These are phyloP conservation scores for Umbelopsis vinacea DNA, from an alignment of 192 early-diverging fungal species.

Conservation along the genomic window DNA sequence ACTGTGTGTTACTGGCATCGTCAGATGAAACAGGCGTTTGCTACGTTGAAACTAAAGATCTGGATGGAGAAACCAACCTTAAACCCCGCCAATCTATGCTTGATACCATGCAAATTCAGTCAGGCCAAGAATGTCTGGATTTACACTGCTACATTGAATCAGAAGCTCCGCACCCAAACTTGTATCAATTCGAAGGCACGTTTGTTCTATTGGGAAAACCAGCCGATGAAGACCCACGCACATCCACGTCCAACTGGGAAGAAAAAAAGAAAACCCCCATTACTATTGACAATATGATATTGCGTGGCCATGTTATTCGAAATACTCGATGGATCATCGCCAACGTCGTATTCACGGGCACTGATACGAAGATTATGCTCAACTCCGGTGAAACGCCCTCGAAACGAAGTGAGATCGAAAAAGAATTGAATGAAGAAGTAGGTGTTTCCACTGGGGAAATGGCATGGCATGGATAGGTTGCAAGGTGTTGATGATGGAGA, in stretches of 20 bases:
- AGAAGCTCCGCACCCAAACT: conserved; percentile 77
- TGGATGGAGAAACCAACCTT: conserved; percentile 98
- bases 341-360: conserved; percentile 81
- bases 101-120: conserved; percentile 68
- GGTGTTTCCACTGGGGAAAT: conserved; percentile 24
- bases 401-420: conserved; percentile 89
- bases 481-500: conserved; percentile 40
- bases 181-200: conserved; percentile 79
- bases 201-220: conserved; percentile 47
- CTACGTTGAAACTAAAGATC: conserved; percentile 93
- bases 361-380: conserved; percentile 90
- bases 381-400: conserved; percentile 90
- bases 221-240: not conserved
- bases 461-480: not conserved
- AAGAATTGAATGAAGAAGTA: conserved; percentile 79
- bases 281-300: conserved; percentile 78
- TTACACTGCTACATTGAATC: conserved; percentile 69
- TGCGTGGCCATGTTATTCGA: conserved; percentile 86
- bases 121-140: conserved; percentile 76
- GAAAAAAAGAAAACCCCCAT: conserved; percentile 61
- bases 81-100: conserved; percentile 76
- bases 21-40: conserved; percentile 77
- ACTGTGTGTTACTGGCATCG: conserved; percentile 81
- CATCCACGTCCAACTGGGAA: not conserved
- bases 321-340: conserved; percentile 94